Conservation (phyloP, 495 filamentous ascomycete species). For the Antarctomyces pellizariae region DNA sequence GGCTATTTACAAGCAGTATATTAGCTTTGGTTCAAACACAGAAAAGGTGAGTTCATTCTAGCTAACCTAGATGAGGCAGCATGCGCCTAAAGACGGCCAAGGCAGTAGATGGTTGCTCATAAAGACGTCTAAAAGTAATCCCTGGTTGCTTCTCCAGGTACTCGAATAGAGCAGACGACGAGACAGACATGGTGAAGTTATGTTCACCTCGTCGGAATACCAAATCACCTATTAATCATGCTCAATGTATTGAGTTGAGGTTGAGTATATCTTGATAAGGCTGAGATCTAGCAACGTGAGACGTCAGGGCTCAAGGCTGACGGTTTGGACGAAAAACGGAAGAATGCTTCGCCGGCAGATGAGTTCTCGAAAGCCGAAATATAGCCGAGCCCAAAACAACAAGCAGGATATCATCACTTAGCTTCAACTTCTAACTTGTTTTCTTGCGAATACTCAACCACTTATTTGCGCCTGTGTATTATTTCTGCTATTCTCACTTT, state of each 20-base stretch:
- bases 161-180: conserved; percentile 44
- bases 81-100: conserved; percentile 94
- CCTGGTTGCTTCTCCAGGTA: conserved; percentile 79
- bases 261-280: conserved; percentile 7
- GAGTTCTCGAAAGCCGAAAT: no score
- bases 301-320: no score
- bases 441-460: no score
- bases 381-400: no score
- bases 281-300: no score
- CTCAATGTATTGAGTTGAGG: conserved; percentile 7
- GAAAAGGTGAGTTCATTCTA: neutral
- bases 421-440: no score
- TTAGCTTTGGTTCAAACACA: conserved; percentile 5
- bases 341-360: no score
- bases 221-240: conserved; percentile 19
- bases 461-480: no score
- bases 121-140: conserved; percentile 68
- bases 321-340: no score
- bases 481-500: no score
- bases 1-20: conserved; percentile 29
- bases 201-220: conserved; percentile 14
- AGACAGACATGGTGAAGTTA: conserved; percentile 48
- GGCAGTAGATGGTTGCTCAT: conserved; percentile 86
- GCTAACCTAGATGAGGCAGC: conserved; percentile 69
- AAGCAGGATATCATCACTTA: no score